Base-by-base conservation (phyloP, 2,329 filamentous ascomycete species). In the Aspergillus carbonarius region DNA sequence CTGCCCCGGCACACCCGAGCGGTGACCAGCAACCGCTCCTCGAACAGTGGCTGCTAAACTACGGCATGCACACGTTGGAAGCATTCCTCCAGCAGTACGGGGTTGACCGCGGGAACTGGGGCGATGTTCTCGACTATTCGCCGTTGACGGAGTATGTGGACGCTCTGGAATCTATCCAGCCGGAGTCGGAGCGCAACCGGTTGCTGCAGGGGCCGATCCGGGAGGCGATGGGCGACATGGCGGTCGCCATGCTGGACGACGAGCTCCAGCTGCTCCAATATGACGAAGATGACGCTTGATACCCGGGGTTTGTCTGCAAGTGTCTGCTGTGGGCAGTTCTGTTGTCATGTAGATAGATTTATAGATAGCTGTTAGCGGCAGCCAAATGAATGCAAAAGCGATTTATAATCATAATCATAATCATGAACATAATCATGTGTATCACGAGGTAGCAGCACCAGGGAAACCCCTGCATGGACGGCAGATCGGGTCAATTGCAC, bases 71-170 rank as follows among this genome's bases (percentile, higher is more conserved):
- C 17, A 64, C 66, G 7, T 60, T 78, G n/a, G 67, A 70, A 18
- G 70, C 66, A 12, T 78, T 76, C 52, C 60, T 78, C 15, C 63
- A 65, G 20, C 69, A 75, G 44, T 69, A 78, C 47, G 76, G 76
- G 5, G 70, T 78, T 30, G 76, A 78, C 54, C 71, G 73, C 5
- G 76, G 76, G 2, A 78, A 78, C 46, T 78, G 76, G 76, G 70
- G 70, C 7, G 71, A 72, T 1, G 70, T 73, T 5, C 59, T 71
- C 13, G 73, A 77, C 50, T 69, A 68, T 49, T 68, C 67, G 17
- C 71, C 74, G 1, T 46, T 78, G 32, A 69, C 66, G 3, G 70
- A 74, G 32, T 78, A 76, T 60, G 63, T 77, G 10, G 69, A 72
- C 49, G 69, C 64, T 13, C 62, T 78, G 10, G 60, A 63, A 48